These are phyloP conservation scores for Volvox africanus DNA, from an alignment of 139 green algal genomes.

Conservation along the genomic window DNA sequence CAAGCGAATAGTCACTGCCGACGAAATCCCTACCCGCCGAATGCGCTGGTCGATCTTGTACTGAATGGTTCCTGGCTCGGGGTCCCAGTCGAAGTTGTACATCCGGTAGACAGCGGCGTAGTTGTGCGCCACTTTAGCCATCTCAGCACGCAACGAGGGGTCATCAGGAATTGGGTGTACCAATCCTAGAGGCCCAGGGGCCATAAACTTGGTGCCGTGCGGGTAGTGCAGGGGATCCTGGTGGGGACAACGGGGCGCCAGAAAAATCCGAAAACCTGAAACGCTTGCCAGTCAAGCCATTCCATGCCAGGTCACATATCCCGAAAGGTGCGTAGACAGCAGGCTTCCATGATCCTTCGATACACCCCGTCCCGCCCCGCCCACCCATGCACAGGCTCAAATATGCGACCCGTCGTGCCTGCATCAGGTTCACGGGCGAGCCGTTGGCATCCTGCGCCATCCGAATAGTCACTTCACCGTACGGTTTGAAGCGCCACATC, in stretches of 20 bases:
- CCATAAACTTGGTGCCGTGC: constrained; percentile 88
- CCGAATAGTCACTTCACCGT: constrained; percentile 86
- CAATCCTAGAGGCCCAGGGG: constrained; percentile 86
- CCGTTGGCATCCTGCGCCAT: constrained; percentile 84
- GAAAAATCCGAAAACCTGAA: too few relatives aligned
- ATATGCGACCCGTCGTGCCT: neutral
- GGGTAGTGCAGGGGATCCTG: constrained; percentile 95
- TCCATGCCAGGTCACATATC: too few relatives aligned
- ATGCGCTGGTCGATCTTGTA: constrained; percentile 71
- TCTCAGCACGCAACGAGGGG: constrained; percentile 70
- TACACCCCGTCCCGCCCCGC: too few relatives aligned
- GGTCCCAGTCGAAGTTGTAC: constrained; percentile 89
- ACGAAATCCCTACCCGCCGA: constrained; percentile 39
- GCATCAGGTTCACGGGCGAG: constrained; percentile 73
- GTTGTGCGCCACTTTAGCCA: constrained; percentile 70
- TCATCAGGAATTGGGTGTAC: constrained; percentile 82
- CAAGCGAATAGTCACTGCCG: neutral
- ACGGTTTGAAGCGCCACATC: constrained; percentile 94
- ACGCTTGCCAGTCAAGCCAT: too few relatives aligned
- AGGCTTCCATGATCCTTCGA: too few relatives aligned
- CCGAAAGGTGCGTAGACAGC: too few relatives aligned
- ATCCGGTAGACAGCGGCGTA: constrained; percentile 62
- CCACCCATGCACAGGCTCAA: too few relatives aligned
- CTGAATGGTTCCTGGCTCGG: constrained; percentile 74
- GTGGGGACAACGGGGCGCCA: neutral